These are phyloP conservation scores for Aspergillus udagawae DNA, from an alignment of 2,329 filamentous ascomycete species.

Conservation along the genomic window DNA sequence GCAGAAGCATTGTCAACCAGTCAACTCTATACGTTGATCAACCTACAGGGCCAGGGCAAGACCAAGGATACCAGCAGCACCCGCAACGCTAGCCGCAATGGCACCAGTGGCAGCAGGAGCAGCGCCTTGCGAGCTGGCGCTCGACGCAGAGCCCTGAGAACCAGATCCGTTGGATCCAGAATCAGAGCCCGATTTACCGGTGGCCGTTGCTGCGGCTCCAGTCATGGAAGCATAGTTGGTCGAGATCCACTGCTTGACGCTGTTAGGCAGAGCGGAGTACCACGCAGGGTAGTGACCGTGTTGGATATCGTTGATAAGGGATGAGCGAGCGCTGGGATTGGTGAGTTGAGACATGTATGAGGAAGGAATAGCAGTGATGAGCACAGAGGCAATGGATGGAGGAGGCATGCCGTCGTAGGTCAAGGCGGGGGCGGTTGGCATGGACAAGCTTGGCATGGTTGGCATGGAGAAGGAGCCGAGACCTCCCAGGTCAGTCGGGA, in stretches of 20 bases:
- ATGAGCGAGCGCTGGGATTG: constrained; percentile 15
- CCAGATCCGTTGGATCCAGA: constrained; percentile 3
- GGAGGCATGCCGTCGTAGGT: constrained; percentile 13
- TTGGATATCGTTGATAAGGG: constrained; percentile 19
- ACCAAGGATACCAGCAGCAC: constrained; percentile 20
- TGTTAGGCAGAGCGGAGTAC: constrained; percentile 23
- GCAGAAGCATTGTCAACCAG: background rate
- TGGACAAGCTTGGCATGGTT: no score
- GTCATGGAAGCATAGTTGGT: constrained; percentile 2
- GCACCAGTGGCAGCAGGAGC: constrained; percentile 13
- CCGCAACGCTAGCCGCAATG: constrained; percentile 15
- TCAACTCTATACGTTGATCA: background rate
- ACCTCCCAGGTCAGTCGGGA: background rate
- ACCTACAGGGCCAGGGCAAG: constrained; percentile 21
- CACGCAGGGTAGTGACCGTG: constrained; percentile 23
- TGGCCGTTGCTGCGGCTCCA: background rate
- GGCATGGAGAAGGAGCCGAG: background rate
- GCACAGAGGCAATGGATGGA: constrained; percentile 20
- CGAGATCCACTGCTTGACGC: constrained; percentile 23
- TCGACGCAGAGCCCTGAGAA: constrained; percentile 1
- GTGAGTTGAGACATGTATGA: constrained; percentile 18
- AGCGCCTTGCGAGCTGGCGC: constrained; percentile 9
- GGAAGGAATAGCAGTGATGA: constrained; percentile 25
- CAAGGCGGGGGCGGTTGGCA: constrained; percentile 2
- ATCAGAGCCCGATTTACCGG: constrained; percentile 1